Evolutionary conservation across 257 asterid genomes (phyloP).

Genomic region (Fraxinus americana): DNA sequence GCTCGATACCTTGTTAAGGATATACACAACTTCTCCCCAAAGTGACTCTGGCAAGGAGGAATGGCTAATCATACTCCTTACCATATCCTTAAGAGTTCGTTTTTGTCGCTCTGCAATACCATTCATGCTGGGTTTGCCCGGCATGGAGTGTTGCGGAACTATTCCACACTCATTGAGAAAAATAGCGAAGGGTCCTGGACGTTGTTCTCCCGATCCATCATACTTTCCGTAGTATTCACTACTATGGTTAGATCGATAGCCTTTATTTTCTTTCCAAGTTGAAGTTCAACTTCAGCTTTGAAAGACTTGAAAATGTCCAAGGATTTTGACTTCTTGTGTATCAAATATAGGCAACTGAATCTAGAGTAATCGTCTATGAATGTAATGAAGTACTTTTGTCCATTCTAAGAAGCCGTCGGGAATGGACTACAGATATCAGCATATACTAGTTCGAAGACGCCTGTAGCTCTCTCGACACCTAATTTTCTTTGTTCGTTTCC

Average conservation of each 20-base stretch:
- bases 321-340: background rate
- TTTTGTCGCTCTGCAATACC: no score
- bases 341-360: background rate
- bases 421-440: constrained; percentile 17
- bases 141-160: no score
- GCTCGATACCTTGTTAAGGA: no score
- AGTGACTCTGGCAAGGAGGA: background rate
- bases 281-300: constrained; percentile 6
- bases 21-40: background rate
- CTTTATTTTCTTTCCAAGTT: background rate
- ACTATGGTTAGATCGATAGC: no score
- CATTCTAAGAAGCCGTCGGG: constrained; percentile 1
- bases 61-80: background rate
- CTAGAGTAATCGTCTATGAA: background rate
- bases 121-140: background rate
- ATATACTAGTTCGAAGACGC: background rate
- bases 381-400: no score
- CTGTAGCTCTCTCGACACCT: background rate
- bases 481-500: constrained; percentile 17
- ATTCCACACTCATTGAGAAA: no score
- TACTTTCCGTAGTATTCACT: no score
- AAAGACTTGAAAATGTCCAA: background rate
- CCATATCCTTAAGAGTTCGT: background rate
- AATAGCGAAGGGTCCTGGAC: no score
- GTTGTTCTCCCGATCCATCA: no score